These are phyloP conservation scores for Rubroboletus pulcherrimus DNA, from an alignment of 768 basidiomycete genomes.

Conservation along the genomic window DNA sequence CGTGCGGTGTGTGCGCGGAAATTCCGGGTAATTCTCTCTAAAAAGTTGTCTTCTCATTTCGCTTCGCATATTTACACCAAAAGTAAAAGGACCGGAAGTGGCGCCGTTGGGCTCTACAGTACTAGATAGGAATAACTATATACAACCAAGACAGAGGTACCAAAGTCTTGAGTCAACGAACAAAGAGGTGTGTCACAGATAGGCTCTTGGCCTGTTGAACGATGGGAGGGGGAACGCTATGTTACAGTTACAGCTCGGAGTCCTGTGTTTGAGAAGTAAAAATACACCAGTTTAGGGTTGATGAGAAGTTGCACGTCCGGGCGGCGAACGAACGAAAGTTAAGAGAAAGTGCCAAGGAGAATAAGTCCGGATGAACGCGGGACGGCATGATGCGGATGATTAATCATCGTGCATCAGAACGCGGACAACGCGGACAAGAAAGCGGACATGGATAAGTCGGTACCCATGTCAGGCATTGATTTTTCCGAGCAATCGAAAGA, in stretches of 20 bases:
- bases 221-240: neutral
- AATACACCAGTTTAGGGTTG: constrained; percentile 24
- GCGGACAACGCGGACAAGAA: constrained; percentile 31
- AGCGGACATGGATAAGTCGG: constrained; percentile 30
- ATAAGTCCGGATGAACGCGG: constrained; percentile 5
- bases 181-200: constrained; percentile 11
- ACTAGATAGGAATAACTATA: constrained; percentile 33
- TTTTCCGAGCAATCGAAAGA: constrained; percentile 25
- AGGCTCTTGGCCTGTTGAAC: constrained; percentile 1
- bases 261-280: constrained; percentile 20
- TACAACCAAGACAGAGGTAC: constrained; percentile 18
- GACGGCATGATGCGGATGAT: constrained; percentile 2
- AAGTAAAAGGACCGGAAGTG: neutral
- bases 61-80: constrained; percentile 8
- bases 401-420: constrained; percentile 19
- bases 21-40: neutral
- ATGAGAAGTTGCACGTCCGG: constrained; percentile 4
- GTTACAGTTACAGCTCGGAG: constrained; percentile 26
- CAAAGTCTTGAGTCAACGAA: constrained; percentile 8
- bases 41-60: constrained; percentile 11
- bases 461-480: constrained; percentile 18
- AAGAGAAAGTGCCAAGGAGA: neutral
- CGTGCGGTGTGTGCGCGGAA: constrained; percentile 5
- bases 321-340: constrained; percentile 1
- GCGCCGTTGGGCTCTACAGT: constrained; percentile 11